phyloP scores from a whole-genome alignment of 305 asterid species.

The Fraxinus nigra region DNA sequence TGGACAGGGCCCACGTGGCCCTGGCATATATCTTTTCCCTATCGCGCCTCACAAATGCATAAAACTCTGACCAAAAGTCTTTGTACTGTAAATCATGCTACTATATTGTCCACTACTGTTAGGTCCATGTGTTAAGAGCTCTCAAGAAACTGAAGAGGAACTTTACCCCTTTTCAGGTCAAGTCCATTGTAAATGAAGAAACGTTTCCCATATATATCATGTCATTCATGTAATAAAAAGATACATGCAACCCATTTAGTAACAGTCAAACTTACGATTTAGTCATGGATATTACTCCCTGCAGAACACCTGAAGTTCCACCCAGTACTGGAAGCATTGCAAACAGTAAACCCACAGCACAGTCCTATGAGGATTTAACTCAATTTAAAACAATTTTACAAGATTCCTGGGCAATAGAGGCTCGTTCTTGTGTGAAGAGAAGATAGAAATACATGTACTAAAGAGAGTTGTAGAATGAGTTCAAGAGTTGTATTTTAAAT shows the following conservation, averaged over 20 bases:
- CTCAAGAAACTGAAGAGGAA: neutral
- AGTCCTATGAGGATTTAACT: conserved; percentile 55
- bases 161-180: conserved; percentile 2
- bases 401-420: neutral
- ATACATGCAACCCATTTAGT: neutral
- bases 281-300: conserved; percentile 92
- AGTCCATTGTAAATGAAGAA: conserved; percentile 3
- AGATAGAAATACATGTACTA: neutral
- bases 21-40: no score
- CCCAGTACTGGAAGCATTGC: conserved; percentile 98
- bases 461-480: neutral
- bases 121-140: neutral
- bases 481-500: neutral
- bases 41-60: neutral
- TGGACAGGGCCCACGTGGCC: no score
- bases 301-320: conserved; percentile 92
- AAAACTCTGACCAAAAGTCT: neutral
- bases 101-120: neutral
- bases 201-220: neutral
- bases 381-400: neutral
- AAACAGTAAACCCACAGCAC: conserved; percentile 97
- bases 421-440: neutral
- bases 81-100: neutral
- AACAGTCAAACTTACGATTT: conserved; percentile 66
- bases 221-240: neutral